Percentiles rank a stretch among this genome's conserved stretches.
phyloP scores from a whole-genome alignment of 2,329 filamentous ascomycete species.

The Arthroderma sp. region DNA sequence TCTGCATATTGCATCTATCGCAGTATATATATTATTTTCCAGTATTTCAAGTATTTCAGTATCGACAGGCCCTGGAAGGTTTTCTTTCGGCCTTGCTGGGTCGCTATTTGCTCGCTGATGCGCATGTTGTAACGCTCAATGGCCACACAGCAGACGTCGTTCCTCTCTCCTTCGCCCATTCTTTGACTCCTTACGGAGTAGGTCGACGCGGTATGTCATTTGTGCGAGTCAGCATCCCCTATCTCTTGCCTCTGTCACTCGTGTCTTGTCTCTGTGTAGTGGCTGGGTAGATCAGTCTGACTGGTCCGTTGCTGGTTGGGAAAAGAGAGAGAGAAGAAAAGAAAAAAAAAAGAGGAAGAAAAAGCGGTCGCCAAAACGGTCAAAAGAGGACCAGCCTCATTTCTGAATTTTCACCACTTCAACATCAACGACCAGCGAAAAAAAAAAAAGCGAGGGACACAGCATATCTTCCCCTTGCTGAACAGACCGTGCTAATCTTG shows the following conservation, averaged over 20 bases:
- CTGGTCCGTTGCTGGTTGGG: not conserved
- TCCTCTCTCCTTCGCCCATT: not conserved
- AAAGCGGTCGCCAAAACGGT: not conserved
- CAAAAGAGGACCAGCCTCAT: slow-evolving; percentile 5
- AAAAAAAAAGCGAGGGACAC: not conserved
- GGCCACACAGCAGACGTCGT: not conserved
- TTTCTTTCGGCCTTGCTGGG: not conserved
- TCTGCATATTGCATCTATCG: not conserved
- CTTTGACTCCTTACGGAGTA: no score
- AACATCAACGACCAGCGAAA: not conserved
- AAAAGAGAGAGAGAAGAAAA: not conserved
- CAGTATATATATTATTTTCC: no score
- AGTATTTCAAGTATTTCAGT: not conserved
- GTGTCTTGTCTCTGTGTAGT: not conserved
- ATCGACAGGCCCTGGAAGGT: not conserved
- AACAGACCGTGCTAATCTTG: not conserved
- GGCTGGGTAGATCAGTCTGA: no score
- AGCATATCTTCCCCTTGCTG: not conserved
- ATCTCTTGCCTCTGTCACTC: not conserved
- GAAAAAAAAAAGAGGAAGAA: no score
- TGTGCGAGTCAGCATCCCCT: not conserved
- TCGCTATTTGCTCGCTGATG: not conserved
- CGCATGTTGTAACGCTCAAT: not conserved
- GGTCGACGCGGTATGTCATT: not conserved
- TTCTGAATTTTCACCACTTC: slow-evolving; percentile 4